phyloP scores from a whole-genome alignment of 164 flowering plant species.

The Aristolochia contorta region DNA sequence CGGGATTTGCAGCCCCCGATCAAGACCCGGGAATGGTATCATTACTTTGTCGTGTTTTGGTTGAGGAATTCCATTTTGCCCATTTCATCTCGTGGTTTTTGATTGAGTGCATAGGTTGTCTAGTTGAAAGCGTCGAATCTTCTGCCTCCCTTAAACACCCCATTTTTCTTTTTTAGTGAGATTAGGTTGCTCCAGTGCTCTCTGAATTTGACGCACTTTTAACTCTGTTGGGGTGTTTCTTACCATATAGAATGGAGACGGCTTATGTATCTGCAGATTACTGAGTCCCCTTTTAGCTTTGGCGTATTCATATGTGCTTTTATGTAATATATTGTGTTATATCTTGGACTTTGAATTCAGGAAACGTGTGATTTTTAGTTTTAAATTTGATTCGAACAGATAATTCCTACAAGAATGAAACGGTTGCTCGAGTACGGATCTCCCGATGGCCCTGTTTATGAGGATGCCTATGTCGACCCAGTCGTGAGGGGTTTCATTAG shows the following conservation, averaged over 20 bases:
- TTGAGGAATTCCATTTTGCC: not conserved
- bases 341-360: not conserved
- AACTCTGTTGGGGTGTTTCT: too few relatives aligned
- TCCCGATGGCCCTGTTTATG: slow-evolving; percentile 37
- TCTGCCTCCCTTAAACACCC: too few relatives aligned
- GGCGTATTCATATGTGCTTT: not conserved
- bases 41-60: not conserved
- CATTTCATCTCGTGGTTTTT: too few relatives aligned
- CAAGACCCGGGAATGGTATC: slow-evolving; percentile 79
- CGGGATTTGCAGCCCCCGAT: slow-evolving; percentile 91
- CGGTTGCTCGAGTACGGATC: slow-evolving; percentile 53
- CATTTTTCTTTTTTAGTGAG: too few relatives aligned
- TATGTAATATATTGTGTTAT: not conserved
- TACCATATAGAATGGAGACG: too few relatives aligned
- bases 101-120: too few relatives aligned
- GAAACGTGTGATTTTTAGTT: slow-evolving; percentile 1
- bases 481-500: slow-evolving; percentile 72
- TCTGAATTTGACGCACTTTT: too few relatives aligned
- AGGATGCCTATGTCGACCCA: slow-evolving; percentile 66
- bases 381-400: slow-evolving; percentile 25
- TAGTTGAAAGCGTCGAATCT: too few relatives aligned
- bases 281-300: not conserved
- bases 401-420: slow-evolving; percentile 87
- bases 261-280: too few relatives aligned
- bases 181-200: too few relatives aligned